Evolutionary conservation across 768 basidiomycete species (phyloP).

Genomic region (Termitomyces sp.): DNA sequence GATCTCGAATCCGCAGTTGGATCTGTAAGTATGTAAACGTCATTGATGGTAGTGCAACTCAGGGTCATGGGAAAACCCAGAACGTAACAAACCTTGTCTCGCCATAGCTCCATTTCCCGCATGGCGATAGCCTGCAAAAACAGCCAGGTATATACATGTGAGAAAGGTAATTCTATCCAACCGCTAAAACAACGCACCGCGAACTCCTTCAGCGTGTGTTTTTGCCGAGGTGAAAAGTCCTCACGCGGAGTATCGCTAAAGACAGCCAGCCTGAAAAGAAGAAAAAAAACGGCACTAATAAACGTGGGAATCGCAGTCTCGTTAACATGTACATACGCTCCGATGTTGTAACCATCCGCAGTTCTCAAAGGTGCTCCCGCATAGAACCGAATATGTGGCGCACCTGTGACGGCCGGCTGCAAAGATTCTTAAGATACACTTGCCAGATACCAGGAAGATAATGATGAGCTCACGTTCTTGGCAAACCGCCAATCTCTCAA

Average conservation of each 20-base stretch:
- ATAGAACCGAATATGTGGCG: slow-evolving; percentile 78
- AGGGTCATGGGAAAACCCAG: not conserved
- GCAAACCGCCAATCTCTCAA: slow-evolving; percentile 83
- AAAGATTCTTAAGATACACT: not conserved
- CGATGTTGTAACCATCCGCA: slow-evolving; percentile 86
- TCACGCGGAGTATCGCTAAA: slow-evolving; percentile 78
- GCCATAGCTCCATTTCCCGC: slow-evolving; percentile 95
- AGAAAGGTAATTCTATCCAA: not conserved
- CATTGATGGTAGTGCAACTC: not conserved
- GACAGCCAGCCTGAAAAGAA: slow-evolving; percentile 57
- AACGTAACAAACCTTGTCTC: slow-evolving; percentile 64
- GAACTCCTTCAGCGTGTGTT: slow-evolving; percentile 93
- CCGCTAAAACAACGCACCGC: slow-evolving; percentile 42
- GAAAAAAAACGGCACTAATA: not conserved
- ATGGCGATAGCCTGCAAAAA: slow-evolving; percentile 68
- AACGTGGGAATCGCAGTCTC: not conserved
- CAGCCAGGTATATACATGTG: not conserved
- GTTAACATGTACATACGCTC: slow-evolving; percentile 45
- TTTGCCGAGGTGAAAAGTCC: slow-evolving; percentile 84
- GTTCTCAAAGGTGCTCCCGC: slow-evolving; percentile 90
- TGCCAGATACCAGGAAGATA: not conserved
- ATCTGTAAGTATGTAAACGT: slow-evolving; percentile 41
- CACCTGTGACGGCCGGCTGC: slow-evolving; percentile 66
- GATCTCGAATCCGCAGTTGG: slow-evolving; percentile 84
- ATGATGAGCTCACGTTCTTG: slow-evolving; percentile 54